Conservation (phyloP, 2,329 filamentous ascomycete genomes). For the Blumeria graminis region DNA sequence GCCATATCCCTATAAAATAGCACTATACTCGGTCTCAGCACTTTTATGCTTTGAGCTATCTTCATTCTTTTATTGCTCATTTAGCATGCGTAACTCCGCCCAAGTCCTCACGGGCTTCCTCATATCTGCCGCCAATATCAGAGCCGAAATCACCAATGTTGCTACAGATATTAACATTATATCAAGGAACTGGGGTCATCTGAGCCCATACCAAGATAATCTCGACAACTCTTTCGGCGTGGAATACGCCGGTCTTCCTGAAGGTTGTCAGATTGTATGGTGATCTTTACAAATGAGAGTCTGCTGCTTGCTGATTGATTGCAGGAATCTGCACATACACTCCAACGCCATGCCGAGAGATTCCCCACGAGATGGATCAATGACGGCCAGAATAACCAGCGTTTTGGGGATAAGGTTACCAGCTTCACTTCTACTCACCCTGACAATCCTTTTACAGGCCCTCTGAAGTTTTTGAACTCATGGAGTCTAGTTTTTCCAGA, state of each 20-base stretch:
- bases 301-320: too few relatives aligned
- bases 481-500: constrained; percentile 24
- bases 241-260: constrained; percentile 21
- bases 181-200: constrained; percentile 20
- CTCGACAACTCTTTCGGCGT: constrained; percentile 23
- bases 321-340: constrained; percentile 19
- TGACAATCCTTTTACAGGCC: constrained; percentile 18
- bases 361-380: constrained; percentile 21
- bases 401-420: constrained; percentile 23
- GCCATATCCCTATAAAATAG: background rate
- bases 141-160: background rate
- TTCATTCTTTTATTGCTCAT: background rate
- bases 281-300: background rate
- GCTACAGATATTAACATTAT: constrained; percentile 14
- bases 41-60: background rate
- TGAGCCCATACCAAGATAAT: constrained; percentile 24
- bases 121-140: background rate
- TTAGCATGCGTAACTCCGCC: background rate
- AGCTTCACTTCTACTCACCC: constrained; percentile 20
- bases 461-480: constrained; percentile 26
- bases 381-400: constrained; percentile 24
- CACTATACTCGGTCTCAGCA: background rate
- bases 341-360: constrained; percentile 30
- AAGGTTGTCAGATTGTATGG: constrained; percentile 26
- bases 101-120: background rate